These are phyloP conservation scores for Blastocystis sp. DNA, from an alignment of 352 stramenopile species.

Conservation along the genomic window DNA sequence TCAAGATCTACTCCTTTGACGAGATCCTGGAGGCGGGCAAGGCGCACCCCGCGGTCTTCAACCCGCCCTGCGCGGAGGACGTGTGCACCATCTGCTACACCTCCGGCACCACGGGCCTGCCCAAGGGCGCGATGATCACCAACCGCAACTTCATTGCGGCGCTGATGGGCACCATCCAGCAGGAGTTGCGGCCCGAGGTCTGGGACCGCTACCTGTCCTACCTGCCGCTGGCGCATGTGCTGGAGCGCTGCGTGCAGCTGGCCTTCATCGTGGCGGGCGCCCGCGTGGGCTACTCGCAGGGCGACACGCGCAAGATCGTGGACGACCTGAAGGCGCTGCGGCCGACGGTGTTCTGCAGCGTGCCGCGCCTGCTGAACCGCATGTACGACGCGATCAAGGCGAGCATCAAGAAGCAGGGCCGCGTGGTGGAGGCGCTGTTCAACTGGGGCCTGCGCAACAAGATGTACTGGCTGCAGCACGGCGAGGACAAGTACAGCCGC, in stretches of 20 bases:
- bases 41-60: slow-evolving; percentile 71
- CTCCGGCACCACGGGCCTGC: slow-evolving; percentile 89
- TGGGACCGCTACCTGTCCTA: slow-evolving; percentile 89
- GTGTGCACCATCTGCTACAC: slow-evolving; percentile 90
- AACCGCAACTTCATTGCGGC: slow-evolving; percentile 81
- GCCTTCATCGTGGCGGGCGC: slow-evolving; percentile 78
- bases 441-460: slow-evolving; percentile 80
- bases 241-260: slow-evolving; percentile 83
- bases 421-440: slow-evolving; percentile 85
- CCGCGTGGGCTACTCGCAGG: slow-evolving; percentile 87
- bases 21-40: slow-evolving; percentile 67
- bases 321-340: slow-evolving; percentile 85
- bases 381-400: slow-evolving; percentile 89
- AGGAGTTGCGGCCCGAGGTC: slow-evolving; percentile 69
- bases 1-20: slow-evolving; percentile 55
- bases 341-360: slow-evolving; percentile 85
- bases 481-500: slow-evolving; percentile 71
- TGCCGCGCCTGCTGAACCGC: slow-evolving; percentile 89
- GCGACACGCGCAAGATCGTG: slow-evolving; percentile 83
- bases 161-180: slow-evolving; percentile 69
- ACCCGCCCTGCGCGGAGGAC: slow-evolving; percentile 77
- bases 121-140: slow-evolving; percentile 89
- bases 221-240: slow-evolving; percentile 91
- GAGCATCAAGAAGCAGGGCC: slow-evolving; percentile 75
- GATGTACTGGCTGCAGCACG: slow-evolving; percentile 75